Evolutionary conservation across 805 yeast species (phyloP), one percentile per base, ranked within the genome.

Genomic region (Saturnispora ahearnii): DNA sequence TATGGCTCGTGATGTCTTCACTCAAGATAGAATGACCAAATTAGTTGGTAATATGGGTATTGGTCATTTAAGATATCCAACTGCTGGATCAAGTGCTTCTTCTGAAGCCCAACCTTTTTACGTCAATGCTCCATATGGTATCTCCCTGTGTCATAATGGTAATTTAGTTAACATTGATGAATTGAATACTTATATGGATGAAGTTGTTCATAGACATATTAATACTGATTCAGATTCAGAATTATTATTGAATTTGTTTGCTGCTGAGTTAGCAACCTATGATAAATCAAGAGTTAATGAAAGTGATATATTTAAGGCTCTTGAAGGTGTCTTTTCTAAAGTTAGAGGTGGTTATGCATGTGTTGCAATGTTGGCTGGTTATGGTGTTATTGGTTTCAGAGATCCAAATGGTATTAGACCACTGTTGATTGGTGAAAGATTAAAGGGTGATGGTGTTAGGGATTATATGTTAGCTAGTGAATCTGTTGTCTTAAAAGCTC

Each of bases 51-150:
- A 86, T 62, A 87, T 91, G 91, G 99, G 99, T 54, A 79, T 93
- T 57, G 91, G 90, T 31, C 99, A 93, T 65, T 70, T 93, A 62
- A 79, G 99, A 59, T 93, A 93, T 64, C 99, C 99, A 48, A 93
- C 99, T 24, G 98, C 98, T 36, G 99, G 99, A 18, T 84, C 96
- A 4, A 79, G 87, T 57, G 91, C 98, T 43, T 91, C 89, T 54
- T 82, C 95, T 51, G 99, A 93, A 70, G 99, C 99, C 4, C 99
- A 93, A 71, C 99, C 99, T 5, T 93, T 93, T 63, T 93, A 93
- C 63, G 99, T 93, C 56, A 93, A 93, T 71, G 81, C 96, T 41
- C 99, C 99, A 2, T 93, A 89, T 62, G 99, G 99, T 51, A 84
- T 93, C 54, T 78, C 86, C 42, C 64, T 93, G 64, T 79, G 91